Conservation (phyloP, 176 grass and related monocot species). For the Ensete glaucum region DNA sequence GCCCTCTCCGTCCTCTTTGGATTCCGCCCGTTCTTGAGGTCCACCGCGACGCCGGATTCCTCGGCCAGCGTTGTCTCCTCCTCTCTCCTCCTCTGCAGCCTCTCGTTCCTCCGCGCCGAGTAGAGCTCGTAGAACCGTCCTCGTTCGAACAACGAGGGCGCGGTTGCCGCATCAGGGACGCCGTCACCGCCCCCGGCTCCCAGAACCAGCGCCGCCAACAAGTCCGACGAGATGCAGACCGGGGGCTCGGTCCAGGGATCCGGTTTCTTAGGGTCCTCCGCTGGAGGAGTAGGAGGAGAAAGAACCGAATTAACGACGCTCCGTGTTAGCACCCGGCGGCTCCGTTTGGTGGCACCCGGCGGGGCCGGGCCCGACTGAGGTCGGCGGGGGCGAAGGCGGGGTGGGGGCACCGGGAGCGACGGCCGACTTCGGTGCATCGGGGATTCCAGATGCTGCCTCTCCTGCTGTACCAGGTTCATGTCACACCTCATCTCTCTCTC, state of each 20-base stretch:
- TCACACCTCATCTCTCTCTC: too few relatives aligned
- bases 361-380: conserved; percentile 18
- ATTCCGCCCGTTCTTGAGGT: conserved; percentile 44
- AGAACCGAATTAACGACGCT: too few relatives aligned
- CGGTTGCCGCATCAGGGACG: conserved; percentile 14
- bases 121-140: conserved; percentile 78
- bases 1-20: conserved; percentile 34
- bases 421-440: conserved; percentile 48
- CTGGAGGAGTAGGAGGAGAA: neutral
- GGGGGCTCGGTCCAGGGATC: conserved; percentile 23
- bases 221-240: conserved; percentile 24
- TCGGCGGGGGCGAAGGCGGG: conserved; percentile 57
- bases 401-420: conserved; percentile 53
- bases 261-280: conserved; percentile 41
- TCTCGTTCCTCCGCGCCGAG: conserved; percentile 65
- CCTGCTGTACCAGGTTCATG: too few relatives aligned
- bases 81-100: conserved; percentile 53
- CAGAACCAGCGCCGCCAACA: conserved; percentile 1
- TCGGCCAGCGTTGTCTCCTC: conserved; percentile 36
- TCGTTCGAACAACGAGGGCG: conserved; percentile 55
- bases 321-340: neutral
- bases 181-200: conserved; percentile 27
- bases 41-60: conserved; percentile 57
- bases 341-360: conserved; percentile 27
- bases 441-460: too few relatives aligned